Evolutionary conservation across 257 asterid genomes (phyloP).

Genomic region (Solanum medicagineum): DNA sequence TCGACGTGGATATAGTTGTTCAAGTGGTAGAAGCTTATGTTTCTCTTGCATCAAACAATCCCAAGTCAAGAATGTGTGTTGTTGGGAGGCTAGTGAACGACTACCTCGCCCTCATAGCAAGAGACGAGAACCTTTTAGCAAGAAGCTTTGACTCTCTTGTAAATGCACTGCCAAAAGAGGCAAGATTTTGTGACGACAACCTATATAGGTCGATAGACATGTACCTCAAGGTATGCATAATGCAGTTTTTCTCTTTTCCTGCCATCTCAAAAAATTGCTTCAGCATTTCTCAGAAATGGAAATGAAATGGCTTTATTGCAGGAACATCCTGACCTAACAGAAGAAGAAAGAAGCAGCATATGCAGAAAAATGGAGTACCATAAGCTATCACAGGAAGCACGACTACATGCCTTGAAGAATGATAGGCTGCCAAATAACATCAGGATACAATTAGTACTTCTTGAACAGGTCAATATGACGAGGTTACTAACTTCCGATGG

Average conservation of each 20-base stretch:
- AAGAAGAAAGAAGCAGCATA: constrained; percentile 10
- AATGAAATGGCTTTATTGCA: not conserved
- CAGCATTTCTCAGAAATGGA: not conserved
- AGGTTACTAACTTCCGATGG: constrained; percentile 7
- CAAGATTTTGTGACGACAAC: constrained; percentile 11
- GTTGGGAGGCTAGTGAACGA: constrained; percentile 18
- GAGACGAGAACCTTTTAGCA: constrained; percentile 5
- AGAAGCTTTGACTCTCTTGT: constrained; percentile 11
- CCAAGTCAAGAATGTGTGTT: not conserved
- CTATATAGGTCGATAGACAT: constrained; percentile 22
- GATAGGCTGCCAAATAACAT: constrained; percentile 11
- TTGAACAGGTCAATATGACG: constrained; percentile 18
- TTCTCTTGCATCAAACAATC: not conserved
- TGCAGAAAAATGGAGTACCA: constrained; percentile 15
- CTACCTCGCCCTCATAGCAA: constrained; percentile 8
- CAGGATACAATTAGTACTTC: constrained; percentile 6
- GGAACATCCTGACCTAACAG: constrained; percentile 20
- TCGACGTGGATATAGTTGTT: not conserved
- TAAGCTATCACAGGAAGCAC: constrained; percentile 18
- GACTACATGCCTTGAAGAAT: constrained; percentile 10
- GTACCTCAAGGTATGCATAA: constrained; percentile 13
- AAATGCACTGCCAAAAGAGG: constrained; percentile 11
- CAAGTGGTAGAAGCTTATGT: constrained; percentile 16
- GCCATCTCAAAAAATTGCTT: not conserved
- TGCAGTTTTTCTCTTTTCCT: not conserved